Percentiles rank a stretch among this genome's conserved stretches.
Conservation (phyloP, 164 flowering plant species). For the Magnolia kwangsiensis region DNA sequence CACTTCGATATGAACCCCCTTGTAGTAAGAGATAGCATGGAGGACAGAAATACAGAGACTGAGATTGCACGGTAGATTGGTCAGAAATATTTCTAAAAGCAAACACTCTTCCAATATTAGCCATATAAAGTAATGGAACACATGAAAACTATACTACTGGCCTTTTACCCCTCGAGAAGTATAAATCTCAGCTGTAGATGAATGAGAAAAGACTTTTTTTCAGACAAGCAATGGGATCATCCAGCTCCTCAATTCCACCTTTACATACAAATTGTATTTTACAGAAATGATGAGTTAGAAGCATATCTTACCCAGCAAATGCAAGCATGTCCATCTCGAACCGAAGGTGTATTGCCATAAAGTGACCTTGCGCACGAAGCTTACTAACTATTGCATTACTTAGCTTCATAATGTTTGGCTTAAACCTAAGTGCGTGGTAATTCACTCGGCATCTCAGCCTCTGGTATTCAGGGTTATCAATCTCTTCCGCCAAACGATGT, state of each 20-base stretch:
- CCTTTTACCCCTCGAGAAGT: not conserved
- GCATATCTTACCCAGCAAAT: slow-evolving; percentile 85
- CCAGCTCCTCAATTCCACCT: not conserved
- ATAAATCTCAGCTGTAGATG: not conserved
- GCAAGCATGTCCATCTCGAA: slow-evolving; percentile 99
- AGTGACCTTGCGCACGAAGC: slow-evolving; percentile 88
- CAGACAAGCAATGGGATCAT: not conserved
- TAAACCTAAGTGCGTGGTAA: slow-evolving; percentile 89
- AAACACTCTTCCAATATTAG: not conserved
- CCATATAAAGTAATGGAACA: not conserved
- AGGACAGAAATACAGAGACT: too few relatives aligned
- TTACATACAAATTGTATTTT: not conserved
- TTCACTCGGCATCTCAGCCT: slow-evolving; percentile 94
- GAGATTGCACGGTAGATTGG: too few relatives aligned
- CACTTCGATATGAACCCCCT: too few relatives aligned
- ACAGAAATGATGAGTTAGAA: slow-evolving; percentile 6
- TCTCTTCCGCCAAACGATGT: slow-evolving; percentile 94
- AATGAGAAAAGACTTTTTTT: not conserved
- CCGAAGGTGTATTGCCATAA: slow-evolving; percentile 98
- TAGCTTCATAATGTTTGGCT: slow-evolving; percentile 82
- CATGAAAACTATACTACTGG: not conserved
- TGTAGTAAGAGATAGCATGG: too few relatives aligned
- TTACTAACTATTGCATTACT: slow-evolving; percentile 73
- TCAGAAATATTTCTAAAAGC: not conserved
- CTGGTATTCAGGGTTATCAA: slow-evolving; percentile 92